Conservation (phyloP, 495 filamentous ascomycete genomes). For the Paragyromitra xinjiangensis region DNA sequence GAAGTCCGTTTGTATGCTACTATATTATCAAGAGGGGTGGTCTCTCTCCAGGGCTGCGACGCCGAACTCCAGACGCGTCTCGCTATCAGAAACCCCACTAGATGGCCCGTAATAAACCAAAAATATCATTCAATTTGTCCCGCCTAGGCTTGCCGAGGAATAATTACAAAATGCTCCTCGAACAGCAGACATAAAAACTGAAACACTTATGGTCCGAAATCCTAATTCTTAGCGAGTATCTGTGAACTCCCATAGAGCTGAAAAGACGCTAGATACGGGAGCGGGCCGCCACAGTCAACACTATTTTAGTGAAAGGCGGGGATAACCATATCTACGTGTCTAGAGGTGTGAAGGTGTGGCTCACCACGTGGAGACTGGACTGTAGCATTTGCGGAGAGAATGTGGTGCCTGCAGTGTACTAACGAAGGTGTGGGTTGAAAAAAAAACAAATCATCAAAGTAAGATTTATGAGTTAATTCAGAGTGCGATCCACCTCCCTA, state of each 20-base stretch:
- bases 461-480: neutral
- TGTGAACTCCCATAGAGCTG: neutral
- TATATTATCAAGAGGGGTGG: too few relatives aligned
- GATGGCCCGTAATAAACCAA: too few relatives aligned
- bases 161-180: too few relatives aligned
- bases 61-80: too few relatives aligned
- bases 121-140: too few relatives aligned
- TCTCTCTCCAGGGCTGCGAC: too few relatives aligned
- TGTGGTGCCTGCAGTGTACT: conserved; percentile 13
- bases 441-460: conserved; percentile 5
- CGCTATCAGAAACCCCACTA: too few relatives aligned
- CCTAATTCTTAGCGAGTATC: neutral
- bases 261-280: conserved; percentile 24
- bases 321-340: neutral
- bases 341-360: conserved; percentile 1
- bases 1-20: too few relatives aligned
- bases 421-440: neutral
- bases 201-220: neutral
- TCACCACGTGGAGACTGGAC: conserved; percentile 20
- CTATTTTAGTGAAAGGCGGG: conserved; percentile 13
- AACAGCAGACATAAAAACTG: neutral
- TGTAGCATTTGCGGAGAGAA: conserved; percentile 4
- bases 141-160: too few relatives aligned
- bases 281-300: conserved; percentile 16
- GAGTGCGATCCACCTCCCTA: too few relatives aligned